Evolutionary conservation across 2,329 filamentous ascomycete species (phyloP).

Genomic region (Neoarthrinium moseri): DNA sequence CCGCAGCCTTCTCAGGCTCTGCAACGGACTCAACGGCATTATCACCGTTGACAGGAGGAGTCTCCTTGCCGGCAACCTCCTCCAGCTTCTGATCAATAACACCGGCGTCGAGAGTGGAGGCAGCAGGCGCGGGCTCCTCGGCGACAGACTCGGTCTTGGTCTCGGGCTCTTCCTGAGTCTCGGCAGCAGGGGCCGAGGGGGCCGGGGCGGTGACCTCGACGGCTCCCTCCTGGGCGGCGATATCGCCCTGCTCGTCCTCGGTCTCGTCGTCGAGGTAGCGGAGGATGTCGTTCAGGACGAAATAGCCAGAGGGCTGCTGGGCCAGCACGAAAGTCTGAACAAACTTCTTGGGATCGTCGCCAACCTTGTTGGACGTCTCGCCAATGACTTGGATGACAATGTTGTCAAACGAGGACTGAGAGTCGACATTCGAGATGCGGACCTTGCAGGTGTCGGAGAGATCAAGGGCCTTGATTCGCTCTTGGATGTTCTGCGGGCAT

Average conservation of each 20-base stretch:
- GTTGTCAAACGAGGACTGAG: conserved; percentile 86
- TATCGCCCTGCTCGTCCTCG: conserved; percentile 66
- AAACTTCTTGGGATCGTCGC: conserved; percentile 84
- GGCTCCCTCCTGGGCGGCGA: conserved; percentile 18
- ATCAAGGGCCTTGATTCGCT: conserved; percentile 88
- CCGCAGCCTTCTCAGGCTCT: conserved; percentile 32
- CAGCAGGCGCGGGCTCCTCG: conserved; percentile 28
- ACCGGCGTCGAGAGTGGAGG: conserved; percentile 33
- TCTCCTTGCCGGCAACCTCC: conserved; percentile 38
- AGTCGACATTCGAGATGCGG: conserved; percentile 95
- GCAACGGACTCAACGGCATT: conserved; percentile 1
- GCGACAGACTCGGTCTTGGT: conserved; percentile 31
- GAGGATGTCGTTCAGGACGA: conserved; percentile 97
- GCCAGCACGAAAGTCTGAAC: conserved; percentile 97
- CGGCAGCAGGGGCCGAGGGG: conserved; percentile 12
- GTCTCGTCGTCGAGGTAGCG: conserved; percentile 84
- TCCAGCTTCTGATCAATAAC: conserved; percentile 63
- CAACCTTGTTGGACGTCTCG: conserved; percentile 91
- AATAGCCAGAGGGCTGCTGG: conserved; percentile 94
- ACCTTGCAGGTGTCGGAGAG: conserved; percentile 95
- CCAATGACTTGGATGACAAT: conserved; percentile 98
- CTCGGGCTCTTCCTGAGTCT: conserved; percentile 31
- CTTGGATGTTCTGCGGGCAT: conserved; percentile 73
- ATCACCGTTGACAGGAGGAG: conserved; percentile 20
- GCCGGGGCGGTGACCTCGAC: conserved; percentile 25